These are phyloP conservation scores for Carnegiea gigantea DNA, from an alignment of 179 eudicot species.

Conservation along the genomic window DNA sequence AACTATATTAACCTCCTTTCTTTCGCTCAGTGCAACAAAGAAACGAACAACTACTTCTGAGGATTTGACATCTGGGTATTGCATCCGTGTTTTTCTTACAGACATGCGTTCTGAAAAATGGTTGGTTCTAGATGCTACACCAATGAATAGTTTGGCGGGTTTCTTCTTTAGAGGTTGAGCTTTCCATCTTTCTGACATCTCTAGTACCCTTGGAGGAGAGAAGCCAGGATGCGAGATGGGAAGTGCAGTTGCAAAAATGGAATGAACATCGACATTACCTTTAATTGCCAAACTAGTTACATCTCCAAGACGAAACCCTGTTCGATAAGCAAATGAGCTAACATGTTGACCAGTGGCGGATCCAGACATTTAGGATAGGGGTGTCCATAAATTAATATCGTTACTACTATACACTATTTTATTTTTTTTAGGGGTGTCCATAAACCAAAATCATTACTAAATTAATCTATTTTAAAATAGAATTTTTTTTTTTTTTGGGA, in stretches of 20 bases:
- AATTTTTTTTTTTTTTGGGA: too few relatives aligned
- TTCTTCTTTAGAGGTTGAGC: slow-evolving; percentile 50
- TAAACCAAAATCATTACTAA: too few relatives aligned
- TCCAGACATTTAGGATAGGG: too few relatives aligned
- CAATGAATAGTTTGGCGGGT: slow-evolving; percentile 68
- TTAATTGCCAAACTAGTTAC: slow-evolving; percentile 87
- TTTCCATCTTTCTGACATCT: slow-evolving; percentile 79
- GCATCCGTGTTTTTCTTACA: slow-evolving; percentile 97
- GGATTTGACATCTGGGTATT: slow-evolving; percentile 61
- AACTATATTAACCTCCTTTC: slow-evolving; percentile 85
- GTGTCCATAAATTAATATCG: too few relatives aligned
- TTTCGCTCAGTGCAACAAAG: slow-evolving; percentile 89
- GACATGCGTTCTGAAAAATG: slow-evolving; percentile 99
- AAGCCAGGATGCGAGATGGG: slow-evolving; percentile 91
- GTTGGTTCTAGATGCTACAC: slow-evolving; percentile 89
- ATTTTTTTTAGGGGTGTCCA: too few relatives aligned
- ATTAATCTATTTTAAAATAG: too few relatives aligned
- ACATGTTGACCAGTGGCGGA: too few relatives aligned
- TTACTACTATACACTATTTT: too few relatives aligned
- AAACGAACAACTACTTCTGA: slow-evolving; percentile 83
- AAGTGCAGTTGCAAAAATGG: slow-evolving; percentile 78
- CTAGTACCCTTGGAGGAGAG: slow-evolving; percentile 77
- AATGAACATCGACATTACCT: slow-evolving; percentile 84
- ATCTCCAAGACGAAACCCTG: slow-evolving; percentile 90
- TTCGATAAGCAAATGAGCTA: slow-evolving; percentile 87